Evolutionary conservation across 2,329 filamentous ascomycete genomes (phyloP).

Genomic region (Venturia oleaginea): DNA sequence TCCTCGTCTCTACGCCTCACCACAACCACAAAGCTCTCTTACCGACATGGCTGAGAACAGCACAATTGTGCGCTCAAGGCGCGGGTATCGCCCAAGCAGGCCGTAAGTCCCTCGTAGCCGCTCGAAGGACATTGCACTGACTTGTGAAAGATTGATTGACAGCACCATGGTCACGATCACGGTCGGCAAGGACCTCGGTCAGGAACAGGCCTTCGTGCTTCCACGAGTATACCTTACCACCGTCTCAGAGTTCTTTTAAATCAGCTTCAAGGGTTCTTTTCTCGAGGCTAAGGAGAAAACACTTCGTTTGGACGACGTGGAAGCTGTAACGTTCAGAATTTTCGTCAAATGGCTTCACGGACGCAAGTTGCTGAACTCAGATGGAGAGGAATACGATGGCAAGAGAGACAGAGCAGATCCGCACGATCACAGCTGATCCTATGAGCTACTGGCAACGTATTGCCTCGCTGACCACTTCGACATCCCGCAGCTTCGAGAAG

Average conservation of each 20-base stretch:
- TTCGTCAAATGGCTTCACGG: neutral
- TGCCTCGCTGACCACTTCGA: slow-evolving; percentile 9
- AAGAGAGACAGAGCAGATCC: neutral
- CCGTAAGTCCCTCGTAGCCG: neutral
- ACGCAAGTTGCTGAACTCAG: neutral
- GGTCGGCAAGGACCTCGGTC: neutral
- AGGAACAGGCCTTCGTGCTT: neutral
- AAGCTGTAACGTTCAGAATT: neutral
- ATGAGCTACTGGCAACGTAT: neutral
- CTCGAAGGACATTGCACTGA: too few species aligned
- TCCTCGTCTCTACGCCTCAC: neutral
- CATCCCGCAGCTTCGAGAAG: neutral
- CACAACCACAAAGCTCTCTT: neutral
- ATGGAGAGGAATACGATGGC: neutral
- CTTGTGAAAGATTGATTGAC: neutral
- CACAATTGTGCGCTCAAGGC: neutral
- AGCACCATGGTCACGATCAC: neutral
- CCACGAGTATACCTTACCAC: neutral
- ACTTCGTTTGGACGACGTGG: neutral
- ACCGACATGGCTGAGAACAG: neutral
- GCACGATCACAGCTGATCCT: too few species aligned
- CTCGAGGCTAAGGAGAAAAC: neutral
- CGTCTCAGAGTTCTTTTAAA: neutral
- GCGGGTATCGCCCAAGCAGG: neutral
- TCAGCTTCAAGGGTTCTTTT: neutral